phyloP scores from a whole-genome alignment of 2,329 filamentous ascomycete genomes.

The Cercospora nicotianae region DNA sequence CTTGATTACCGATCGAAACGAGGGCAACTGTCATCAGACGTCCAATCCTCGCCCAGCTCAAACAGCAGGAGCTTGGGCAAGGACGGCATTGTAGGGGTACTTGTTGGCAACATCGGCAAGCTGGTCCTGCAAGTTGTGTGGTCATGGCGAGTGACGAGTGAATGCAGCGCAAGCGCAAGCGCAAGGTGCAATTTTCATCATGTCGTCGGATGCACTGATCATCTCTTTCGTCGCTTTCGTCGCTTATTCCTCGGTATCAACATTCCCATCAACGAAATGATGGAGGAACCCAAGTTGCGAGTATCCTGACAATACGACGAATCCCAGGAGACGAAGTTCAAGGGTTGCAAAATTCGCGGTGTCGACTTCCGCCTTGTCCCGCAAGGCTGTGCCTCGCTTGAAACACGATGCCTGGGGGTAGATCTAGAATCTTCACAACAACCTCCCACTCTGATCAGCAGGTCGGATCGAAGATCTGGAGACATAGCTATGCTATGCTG shows the following conservation, averaged over 20 bases:
- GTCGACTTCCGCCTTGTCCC: neutral
- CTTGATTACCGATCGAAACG: no score
- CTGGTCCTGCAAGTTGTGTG: neutral
- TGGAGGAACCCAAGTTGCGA: neutral
- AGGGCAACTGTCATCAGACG: no score
- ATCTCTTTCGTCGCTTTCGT: neutral
- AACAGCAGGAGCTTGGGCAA: neutral
- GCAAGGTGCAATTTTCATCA: neutral
- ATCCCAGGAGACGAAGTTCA: neutral
- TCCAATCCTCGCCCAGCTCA: neutral
- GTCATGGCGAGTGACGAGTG: neutral
- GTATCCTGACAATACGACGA: neutral
- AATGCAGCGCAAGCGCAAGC: neutral
- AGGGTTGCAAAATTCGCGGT: neutral
- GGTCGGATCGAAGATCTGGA: neutral
- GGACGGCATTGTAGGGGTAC: neutral
- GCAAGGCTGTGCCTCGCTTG: neutral
- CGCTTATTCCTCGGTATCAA: neutral
- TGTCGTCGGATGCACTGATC: neutral
- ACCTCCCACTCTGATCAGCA: neutral
- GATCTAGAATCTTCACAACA: neutral
- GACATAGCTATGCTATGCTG: neutral
- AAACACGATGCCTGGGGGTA: neutral
- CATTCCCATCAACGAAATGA: neutral
- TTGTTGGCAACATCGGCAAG: neutral